Conservation (phyloP, 257 asterid genomes). For the Nicotiana attenuata region DNA sequence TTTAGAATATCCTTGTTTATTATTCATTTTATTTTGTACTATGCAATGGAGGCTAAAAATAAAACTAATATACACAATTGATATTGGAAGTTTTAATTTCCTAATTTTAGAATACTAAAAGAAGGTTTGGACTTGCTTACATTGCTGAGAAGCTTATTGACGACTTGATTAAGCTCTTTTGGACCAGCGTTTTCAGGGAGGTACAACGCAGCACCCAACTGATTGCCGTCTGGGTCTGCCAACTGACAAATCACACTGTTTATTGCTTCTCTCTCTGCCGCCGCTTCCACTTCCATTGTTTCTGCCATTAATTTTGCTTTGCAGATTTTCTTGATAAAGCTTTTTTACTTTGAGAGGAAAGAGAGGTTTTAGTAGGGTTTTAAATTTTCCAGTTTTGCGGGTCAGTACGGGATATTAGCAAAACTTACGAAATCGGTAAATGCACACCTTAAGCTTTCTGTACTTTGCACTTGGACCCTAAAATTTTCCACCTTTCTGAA, state of each 20-base stretch:
- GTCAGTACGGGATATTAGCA: not conserved
- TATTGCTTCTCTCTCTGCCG: slow-evolving; percentile 37
- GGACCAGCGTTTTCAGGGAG: slow-evolving; percentile 78
- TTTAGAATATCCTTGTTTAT: not conserved
- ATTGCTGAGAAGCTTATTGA: slow-evolving; percentile 62
- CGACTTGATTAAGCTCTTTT: slow-evolving; percentile 78
- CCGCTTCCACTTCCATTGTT: slow-evolving; percentile 41
- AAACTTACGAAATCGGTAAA: not conserved
- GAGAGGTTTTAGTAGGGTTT: not conserved
- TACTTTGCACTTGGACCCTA: no score
- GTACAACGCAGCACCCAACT: slow-evolving; percentile 61
- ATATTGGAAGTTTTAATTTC: no score
- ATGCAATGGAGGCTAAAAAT: not conserved
- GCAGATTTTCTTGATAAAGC: not conserved
- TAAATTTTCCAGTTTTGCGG: not conserved
- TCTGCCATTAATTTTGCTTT: not conserved
- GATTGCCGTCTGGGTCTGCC: slow-evolving; percentile 60
- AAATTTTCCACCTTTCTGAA: no score
- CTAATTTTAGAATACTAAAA: no score
- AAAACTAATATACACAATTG: not conserved
- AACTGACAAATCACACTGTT: slow-evolving; percentile 69
- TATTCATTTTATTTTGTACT: not conserved
- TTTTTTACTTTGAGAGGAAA: not conserved
- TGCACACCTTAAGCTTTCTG: not conserved
- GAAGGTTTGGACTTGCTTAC: slow-evolving; percentile 27